A percentile compares a stretch with the other conserved stretches of the same genome.
Conservation (phyloP, 164 flowering plant genomes). For the Magnolia kwangsiensis region DNA sequence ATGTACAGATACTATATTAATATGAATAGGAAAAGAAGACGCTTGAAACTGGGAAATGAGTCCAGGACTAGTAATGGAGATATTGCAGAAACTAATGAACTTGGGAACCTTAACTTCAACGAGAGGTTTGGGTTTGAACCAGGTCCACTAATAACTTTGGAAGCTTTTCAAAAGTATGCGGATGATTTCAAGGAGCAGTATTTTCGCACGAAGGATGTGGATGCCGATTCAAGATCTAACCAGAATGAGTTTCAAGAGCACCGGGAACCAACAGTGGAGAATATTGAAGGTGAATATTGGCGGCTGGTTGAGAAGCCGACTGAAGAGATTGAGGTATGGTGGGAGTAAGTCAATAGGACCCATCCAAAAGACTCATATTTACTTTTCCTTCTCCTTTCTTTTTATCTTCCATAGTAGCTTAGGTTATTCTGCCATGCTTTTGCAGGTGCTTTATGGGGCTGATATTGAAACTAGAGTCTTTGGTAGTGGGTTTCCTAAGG, state of each 20-base stretch:
- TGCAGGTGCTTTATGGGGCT: slow-evolving; percentile 66
- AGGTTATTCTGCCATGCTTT: slow-evolving; percentile 3
- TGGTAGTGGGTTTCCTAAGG: slow-evolving; percentile 67
- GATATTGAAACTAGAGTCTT: slow-evolving; percentile 39
- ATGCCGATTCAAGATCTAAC: not conserved
- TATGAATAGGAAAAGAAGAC: slow-evolving; percentile 56
- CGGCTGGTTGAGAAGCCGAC: slow-evolving; percentile 67
- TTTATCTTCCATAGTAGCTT: not conserved
- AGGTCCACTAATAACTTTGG: slow-evolving; percentile 80
- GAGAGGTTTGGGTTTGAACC: slow-evolving; percentile 81
- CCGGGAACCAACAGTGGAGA: slow-evolving; percentile 54
- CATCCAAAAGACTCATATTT: not conserved
- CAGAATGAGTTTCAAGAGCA: slow-evolving; percentile 27
- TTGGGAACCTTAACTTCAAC: slow-evolving; percentile 22
- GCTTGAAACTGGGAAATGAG: slow-evolving; percentile 42
- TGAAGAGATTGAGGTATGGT: slow-evolving; percentile 77
- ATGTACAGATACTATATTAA: slow-evolving; percentile 21
- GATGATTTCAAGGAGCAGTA: slow-evolving; percentile 77
- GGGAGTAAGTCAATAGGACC: not conserved
- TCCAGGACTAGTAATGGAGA: slow-evolving; percentile 28
- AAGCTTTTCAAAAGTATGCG: slow-evolving; percentile 75
- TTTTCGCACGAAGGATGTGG: slow-evolving; percentile 38
- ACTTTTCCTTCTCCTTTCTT: not conserved
- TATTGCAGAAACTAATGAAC: slow-evolving; percentile 19
- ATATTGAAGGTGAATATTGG: slow-evolving; percentile 84